phyloP scores from a whole-genome alignment of 1,284 basidiomycete species.

The Agaricales sp. region DNA sequence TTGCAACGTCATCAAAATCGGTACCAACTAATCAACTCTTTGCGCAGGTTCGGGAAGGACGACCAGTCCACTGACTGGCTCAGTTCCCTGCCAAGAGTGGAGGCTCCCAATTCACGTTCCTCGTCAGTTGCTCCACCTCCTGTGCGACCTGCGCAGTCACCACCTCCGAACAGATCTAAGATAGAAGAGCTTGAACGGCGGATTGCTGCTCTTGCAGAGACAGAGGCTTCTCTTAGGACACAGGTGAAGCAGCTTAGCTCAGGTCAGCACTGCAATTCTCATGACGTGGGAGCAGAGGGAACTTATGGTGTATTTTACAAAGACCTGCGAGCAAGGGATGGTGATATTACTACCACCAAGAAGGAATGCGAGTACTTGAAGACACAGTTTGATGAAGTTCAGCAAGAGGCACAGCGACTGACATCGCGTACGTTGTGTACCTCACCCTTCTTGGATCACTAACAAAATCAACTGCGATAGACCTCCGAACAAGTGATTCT shows the following conservation, averaged over 20 bases:
- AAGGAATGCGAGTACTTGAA: not conserved
- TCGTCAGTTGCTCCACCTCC: slow-evolving; percentile 4
- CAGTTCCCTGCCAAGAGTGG: slow-evolving; percentile 41
- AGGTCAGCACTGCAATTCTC: not conserved
- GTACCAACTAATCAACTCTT: not conserved
- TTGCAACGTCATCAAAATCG: no score
- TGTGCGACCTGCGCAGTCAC: slow-evolving; percentile 7
- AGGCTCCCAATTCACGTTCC: slow-evolving; percentile 21
- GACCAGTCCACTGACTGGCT: slow-evolving; percentile 41
- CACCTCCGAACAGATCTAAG: slow-evolving; percentile 1
- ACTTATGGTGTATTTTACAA: not conserved
- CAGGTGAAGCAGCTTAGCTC: slow-evolving; percentile 16
- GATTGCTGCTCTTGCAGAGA: slow-evolving; percentile 14
- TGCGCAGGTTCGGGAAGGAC: slow-evolving; percentile 27
- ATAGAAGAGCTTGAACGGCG: slow-evolving; percentile 10
- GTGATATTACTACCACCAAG: not conserved
- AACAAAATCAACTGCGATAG: no score
- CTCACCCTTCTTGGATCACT: no score
- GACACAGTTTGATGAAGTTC: not conserved
- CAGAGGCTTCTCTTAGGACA: slow-evolving; percentile 18
- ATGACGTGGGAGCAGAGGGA: not conserved
- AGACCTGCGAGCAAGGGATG: not conserved
- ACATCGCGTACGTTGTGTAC: not conserved
- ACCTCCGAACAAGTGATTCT: no score
- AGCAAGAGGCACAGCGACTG: not conserved